Percentiles rank a stretch among this genome's conserved stretches.
Conservation (phyloP, 2,329 filamentous ascomycete genomes). For the Phyllosticta citrichinensis region DNA sequence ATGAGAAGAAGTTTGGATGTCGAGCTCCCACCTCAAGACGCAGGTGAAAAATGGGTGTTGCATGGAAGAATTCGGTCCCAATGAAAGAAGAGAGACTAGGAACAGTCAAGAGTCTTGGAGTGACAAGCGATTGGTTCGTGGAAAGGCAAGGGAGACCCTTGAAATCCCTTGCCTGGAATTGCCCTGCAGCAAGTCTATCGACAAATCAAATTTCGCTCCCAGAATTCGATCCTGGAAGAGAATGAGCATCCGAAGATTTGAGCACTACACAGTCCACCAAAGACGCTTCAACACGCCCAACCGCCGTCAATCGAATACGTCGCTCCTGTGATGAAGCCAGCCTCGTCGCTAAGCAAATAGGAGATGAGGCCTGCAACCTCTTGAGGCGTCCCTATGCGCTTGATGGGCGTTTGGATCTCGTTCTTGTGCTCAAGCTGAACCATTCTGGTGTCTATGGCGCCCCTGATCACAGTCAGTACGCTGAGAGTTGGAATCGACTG, state of each 20-base stretch:
- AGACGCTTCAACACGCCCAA: slow-evolving; percentile 1
- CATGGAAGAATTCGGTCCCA: too few relatives aligned
- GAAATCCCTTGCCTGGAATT: too few relatives aligned
- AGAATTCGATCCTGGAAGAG: not conserved
- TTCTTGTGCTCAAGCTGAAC: not conserved
- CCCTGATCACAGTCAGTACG: slow-evolving; percentile 2
- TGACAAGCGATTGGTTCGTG: too few relatives aligned
- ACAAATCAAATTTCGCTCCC: too few relatives aligned
- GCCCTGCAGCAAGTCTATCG: too few relatives aligned
- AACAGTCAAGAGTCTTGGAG: too few relatives aligned
- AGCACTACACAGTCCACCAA: too few relatives aligned
- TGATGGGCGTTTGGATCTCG: slow-evolving; percentile 4
- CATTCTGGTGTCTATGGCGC: slow-evolving; percentile 19
- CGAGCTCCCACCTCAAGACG: too few relatives aligned
- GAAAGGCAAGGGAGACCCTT: too few relatives aligned
- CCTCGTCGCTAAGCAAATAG: slow-evolving; percentile 34
- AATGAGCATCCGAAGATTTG: not conserved
- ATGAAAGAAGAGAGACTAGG: too few relatives aligned
- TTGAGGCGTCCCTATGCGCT: slow-evolving; percentile 13
- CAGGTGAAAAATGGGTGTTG: too few relatives aligned
- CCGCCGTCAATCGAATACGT: slow-evolving; percentile 34
- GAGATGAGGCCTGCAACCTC: slow-evolving; percentile 30
- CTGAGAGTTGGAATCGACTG: not conserved
- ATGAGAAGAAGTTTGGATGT: too few relatives aligned
- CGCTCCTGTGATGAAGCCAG: slow-evolving; percentile 33